Conservation (phyloP, 257 asterid genomes). For the Nicotiana otophora region DNA sequence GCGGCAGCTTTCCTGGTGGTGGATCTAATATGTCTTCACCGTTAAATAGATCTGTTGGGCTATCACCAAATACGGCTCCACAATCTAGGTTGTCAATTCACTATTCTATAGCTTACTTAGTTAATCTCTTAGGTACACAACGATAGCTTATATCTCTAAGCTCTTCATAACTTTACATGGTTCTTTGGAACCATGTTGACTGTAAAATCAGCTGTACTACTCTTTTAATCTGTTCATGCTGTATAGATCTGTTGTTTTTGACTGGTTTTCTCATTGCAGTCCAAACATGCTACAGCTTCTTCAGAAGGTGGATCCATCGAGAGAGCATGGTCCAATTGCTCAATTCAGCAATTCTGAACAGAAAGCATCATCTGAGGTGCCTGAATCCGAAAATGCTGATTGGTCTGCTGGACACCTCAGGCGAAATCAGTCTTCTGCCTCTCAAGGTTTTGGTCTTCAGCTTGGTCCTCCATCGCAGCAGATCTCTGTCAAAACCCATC, state of each 20-base stretch:
- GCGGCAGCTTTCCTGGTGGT: slow-evolving; percentile 33
- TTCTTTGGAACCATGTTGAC: neutral
- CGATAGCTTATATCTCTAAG: neutral
- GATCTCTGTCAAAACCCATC: slow-evolving; percentile 36
- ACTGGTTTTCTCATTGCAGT: slow-evolving; percentile 31
- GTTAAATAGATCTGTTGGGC: slow-evolving; percentile 36
- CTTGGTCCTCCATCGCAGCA: slow-evolving; percentile 88
- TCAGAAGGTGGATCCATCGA: slow-evolving; percentile 78
- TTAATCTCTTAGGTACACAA: neutral
- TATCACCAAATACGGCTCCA: slow-evolving; percentile 34
- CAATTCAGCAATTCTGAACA: slow-evolving; percentile 36
- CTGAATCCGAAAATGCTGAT: slow-evolving; percentile 47
- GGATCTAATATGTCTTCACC: slow-evolving; percentile 33
- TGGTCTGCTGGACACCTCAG: slow-evolving; percentile 44
- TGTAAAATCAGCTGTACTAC: neutral
- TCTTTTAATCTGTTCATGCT: neutral
- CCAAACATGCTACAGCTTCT: slow-evolving; percentile 92
- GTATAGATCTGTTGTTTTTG: neutral
- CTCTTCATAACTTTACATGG: neutral
- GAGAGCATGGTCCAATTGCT: slow-evolving; percentile 34
- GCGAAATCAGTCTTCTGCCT: slow-evolving; percentile 45
- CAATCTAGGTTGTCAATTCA: slow-evolving; percentile 45
- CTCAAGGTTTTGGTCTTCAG: slow-evolving; percentile 85
- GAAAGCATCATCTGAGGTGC: slow-evolving; percentile 39
- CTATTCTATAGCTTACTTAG: neutral